Evolutionary conservation across 202 grass and related monocot species (phyloP).

Genomic region (Saccharum hybrid): DNA sequence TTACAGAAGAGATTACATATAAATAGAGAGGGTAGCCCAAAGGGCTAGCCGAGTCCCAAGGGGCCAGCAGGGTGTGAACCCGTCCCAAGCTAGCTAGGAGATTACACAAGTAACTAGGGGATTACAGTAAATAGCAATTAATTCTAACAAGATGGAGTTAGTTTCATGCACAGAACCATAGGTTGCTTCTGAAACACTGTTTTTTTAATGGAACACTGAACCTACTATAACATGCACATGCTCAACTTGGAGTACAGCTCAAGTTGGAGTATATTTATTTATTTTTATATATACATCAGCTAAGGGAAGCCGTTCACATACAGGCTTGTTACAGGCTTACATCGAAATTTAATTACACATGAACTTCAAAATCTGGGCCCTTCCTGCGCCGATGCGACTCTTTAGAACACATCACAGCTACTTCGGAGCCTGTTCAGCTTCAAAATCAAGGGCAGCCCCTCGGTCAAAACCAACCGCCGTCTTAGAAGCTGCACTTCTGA

Average conservation of each 20-base stretch:
- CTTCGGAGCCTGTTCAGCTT: neutral
- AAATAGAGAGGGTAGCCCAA: no score
- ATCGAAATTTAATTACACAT: slow-evolving; percentile 9
- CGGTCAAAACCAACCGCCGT: neutral
- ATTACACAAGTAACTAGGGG: no score
- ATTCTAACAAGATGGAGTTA: neutral
- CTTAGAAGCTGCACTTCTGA: neutral
- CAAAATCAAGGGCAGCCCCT: neutral
- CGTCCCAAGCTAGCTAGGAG: no score
- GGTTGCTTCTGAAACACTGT: neutral
- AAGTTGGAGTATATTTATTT: neutral
- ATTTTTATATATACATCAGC: neutral
- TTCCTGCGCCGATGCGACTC: neutral
- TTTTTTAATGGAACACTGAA: neutral
- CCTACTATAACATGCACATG: slow-evolving; percentile 4
- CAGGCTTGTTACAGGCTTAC: slow-evolving; percentile 5
- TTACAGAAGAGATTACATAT: no score
- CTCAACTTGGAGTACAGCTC: neutral
- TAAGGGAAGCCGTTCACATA: neutral
- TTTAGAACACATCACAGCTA: neutral
- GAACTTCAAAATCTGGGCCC: slow-evolving; percentile 11
- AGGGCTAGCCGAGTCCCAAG: no score
- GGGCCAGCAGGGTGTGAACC: no score
- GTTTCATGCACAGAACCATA: neutral
- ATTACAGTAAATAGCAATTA: no score